phyloP scores from a whole-genome alignment of 108 stramenopile genomes.

The Skeletonema tropicum region DNA sequence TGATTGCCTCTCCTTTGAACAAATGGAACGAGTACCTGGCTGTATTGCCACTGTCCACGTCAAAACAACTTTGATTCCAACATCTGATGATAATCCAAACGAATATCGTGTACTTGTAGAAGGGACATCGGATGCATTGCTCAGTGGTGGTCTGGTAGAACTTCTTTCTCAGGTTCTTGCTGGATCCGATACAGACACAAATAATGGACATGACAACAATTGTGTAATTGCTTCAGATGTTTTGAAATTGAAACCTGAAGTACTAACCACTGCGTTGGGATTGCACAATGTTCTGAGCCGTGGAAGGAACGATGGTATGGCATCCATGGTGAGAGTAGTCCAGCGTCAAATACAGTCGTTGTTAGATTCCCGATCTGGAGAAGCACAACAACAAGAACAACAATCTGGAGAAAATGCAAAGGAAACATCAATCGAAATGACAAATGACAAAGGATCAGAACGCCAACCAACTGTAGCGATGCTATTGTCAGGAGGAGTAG shows the following conservation, averaged over 20 bases:
- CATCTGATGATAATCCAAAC: slow-evolving; percentile 10
- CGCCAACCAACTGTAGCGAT: slow-evolving; percentile 77
- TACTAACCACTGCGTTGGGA: slow-evolving; percentile 59
- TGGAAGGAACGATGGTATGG: slow-evolving; percentile 87
- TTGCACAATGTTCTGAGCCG: slow-evolving; percentile 55
- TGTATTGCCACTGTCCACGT: slow-evolving; percentile 80
- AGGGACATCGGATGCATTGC: slow-evolving; percentile 76
- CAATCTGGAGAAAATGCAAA: not conserved
- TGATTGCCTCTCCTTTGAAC: not conserved
- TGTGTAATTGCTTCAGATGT: slow-evolving; percentile 47
- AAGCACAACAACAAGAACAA: not conserved
- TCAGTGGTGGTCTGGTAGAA: slow-evolving; percentile 74
- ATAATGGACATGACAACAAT: slow-evolving; percentile 9
- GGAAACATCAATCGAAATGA: not conserved
- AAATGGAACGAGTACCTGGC: slow-evolving; percentile 67
- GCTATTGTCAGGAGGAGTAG: slow-evolving; percentile 95
- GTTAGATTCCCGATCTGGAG: slow-evolving; percentile 9
- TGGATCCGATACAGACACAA: not conserved
- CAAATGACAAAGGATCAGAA: not conserved
- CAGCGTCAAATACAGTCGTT: slow-evolving; percentile 61
- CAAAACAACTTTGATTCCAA: slow-evolving; percentile 40
- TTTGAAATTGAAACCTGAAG: slow-evolving; percentile 54
- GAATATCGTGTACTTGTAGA: slow-evolving; percentile 42
- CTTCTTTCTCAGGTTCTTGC: slow-evolving; percentile 40
- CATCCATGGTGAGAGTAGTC: slow-evolving; percentile 69